Conservation (phyloP, 495 filamentous ascomycete genomes). For the Hypoxylon perforatum region DNA sequence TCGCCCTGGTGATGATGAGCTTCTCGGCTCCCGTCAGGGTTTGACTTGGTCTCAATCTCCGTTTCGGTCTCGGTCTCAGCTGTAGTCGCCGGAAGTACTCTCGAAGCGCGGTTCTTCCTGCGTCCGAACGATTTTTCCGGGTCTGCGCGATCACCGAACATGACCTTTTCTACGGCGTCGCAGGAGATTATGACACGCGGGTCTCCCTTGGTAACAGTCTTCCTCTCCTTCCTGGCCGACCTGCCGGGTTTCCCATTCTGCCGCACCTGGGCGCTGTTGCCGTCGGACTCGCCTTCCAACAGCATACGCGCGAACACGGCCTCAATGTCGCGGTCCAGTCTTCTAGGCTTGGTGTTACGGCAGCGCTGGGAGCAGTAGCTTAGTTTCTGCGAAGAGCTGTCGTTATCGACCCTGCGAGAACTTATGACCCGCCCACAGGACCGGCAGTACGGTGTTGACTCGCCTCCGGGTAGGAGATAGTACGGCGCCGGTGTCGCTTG, state of each 20-base stretch:
- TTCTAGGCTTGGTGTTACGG: constrained; percentile 20
- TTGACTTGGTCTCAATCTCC: no score
- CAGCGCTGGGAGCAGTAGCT: constrained; percentile 31
- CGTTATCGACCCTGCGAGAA: constrained; percentile 9
- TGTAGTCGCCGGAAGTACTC: constrained; percentile 30
- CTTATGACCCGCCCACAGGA: constrained; percentile 55
- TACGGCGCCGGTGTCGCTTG: constrained; percentile 50
- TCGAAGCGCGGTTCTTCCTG: constrained; percentile 47
- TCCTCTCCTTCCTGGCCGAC: constrained; percentile 7
- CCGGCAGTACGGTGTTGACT: constrained; percentile 53
- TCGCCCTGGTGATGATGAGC: not conserved
- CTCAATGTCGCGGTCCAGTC: constrained; percentile 26
- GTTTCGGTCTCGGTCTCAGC: not conserved
- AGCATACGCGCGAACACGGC: constrained; percentile 18
- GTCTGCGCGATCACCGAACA: constrained; percentile 48
- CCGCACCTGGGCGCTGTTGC: not conserved
- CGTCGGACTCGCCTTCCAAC: not conserved
- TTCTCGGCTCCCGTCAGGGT: no score
- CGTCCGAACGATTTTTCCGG: constrained; percentile 46
- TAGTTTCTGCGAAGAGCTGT: not conserved
- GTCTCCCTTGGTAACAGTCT: constrained; percentile 21
- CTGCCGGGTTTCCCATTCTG: not conserved
- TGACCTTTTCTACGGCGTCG: constrained; percentile 45
- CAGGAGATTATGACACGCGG: constrained; percentile 29
- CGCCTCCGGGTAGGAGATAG: constrained; percentile 47